Evolutionary conservation across 73 alveolate species (phyloP), one percentile per base, ranked within the genome.

Genomic region (Paramecium pentaurelia): DNA sequence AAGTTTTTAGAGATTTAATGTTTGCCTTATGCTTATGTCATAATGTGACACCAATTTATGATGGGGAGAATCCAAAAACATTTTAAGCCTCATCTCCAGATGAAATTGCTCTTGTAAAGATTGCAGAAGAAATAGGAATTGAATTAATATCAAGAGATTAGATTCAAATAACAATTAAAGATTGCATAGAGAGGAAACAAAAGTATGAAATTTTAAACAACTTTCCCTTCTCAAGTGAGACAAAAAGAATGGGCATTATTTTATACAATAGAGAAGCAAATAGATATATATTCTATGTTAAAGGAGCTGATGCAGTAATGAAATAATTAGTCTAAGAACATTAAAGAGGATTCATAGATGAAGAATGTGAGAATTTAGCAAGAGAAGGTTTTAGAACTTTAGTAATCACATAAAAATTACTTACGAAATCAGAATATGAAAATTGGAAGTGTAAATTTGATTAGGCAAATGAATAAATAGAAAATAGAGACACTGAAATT

Each of bases 231-330:
- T 86, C 98, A 22, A 89, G 97, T 40, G 99, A 97, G 32, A 94
- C 97, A 16, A 97, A 97, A 86, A 87, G 99, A 77, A 97, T 97
- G 99, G 99, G 99, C n/a, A 97, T 97, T 27, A 95, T 97, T 37
- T 58, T 97, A 70, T 95, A 92, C 86, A 95, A 96, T 80, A 14
- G 71, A 30, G 92, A 60, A 37, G 92, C 98, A 5, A 93, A 95
- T 18, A 94, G 97, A 83, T 75, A 95, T 22, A 77, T 95, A 11
- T 97, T 97, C 94, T 97, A 96, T 88, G 86, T 97, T 16, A 97
- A 98, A 92, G 99, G 99, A 8, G 99, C 99, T 12, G 99, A 98
- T 77, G 97, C 96, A n/a, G 97, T 97, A 9, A 98, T 98, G 99
- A 95, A 97, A 86, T 92, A 84, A 12, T 95, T 96, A 93, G 96